These are phyloP conservation scores for Penicillium antarcticum DNA, from an alignment of 495 filamentous ascomycete species.

Conservation along the genomic window DNA sequence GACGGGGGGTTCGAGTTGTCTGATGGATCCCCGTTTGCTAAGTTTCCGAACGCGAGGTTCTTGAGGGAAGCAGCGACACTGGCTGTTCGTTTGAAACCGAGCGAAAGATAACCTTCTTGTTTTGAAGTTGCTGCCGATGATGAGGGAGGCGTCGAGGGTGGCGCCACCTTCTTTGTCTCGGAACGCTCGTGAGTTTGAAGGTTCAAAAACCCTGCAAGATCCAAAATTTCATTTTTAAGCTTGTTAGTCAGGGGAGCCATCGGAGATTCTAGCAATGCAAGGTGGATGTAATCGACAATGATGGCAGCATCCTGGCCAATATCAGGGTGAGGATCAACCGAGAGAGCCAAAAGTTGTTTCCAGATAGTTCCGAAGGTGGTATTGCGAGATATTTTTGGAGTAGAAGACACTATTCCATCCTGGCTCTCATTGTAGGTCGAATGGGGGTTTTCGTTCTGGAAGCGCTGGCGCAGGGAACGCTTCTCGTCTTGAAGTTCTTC, in stretches of 20 bases:
- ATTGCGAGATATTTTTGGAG: constrained; percentile 63
- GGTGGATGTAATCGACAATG: constrained; percentile 81
- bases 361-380: constrained; percentile 89
- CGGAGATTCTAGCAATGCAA: constrained; percentile 70
- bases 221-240: constrained; percentile 73
- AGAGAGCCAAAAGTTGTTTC: constrained; percentile 87
- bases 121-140: constrained; percentile 39
- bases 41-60: constrained; percentile 59
- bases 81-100: constrained; percentile 63
- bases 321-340: constrained; percentile 92
- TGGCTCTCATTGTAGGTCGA: constrained; percentile 11
- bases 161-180: constrained; percentile 37
- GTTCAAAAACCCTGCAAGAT: constrained; percentile 48
- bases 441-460: constrained; percentile 25
- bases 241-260: constrained; percentile 65
- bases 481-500: constrained; percentile 87
- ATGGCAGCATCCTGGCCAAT: constrained; percentile 78
- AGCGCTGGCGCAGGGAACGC: constrained; percentile 55
- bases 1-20: constrained; percentile 26
- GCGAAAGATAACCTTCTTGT: constrained; percentile 61
- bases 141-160: constrained; percentile 52
- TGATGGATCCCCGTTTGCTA: constrained; percentile 26
- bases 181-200: constrained; percentile 39
- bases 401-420: constrained; percentile 7
- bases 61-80: constrained; percentile 73